Conservation (phyloP, 2,329 filamentous ascomycete genomes). For the Neonectria neomacrospora region DNA sequence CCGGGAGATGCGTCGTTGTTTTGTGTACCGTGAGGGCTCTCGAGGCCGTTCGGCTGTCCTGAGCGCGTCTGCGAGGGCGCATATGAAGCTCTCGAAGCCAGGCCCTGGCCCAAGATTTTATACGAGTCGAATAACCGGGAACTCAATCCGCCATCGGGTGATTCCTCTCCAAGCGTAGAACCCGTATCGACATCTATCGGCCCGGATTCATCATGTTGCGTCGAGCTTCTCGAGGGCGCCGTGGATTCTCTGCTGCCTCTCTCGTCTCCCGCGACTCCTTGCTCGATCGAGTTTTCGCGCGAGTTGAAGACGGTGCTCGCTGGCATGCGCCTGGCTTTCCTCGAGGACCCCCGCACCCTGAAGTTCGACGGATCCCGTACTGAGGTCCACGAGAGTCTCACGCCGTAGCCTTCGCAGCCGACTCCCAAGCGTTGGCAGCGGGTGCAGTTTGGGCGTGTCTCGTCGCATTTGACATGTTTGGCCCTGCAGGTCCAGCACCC, state of each 20-base stretch:
- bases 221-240: constrained; percentile 8
- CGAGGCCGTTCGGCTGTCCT: neutral
- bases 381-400: constrained; percentile 40
- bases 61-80: constrained; percentile 4
- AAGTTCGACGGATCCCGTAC: constrained; percentile 40
- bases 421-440: constrained; percentile 37
- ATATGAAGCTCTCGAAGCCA: constrained; percentile 14
- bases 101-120: constrained; percentile 32
- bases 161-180: constrained; percentile 2
- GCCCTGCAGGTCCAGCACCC: constrained; percentile 44
- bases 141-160: constrained; percentile 24
- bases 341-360: constrained; percentile 3
- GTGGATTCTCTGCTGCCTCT: constrained; percentile 9
- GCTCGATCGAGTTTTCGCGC: constrained; percentile 2
- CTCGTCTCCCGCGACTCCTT: neutral
- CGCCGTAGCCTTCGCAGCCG: constrained; percentile 39
- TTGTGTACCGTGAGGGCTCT: neutral
- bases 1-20: neutral
- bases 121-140: constrained; percentile 37
- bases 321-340: constrained; percentile 24
- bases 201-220: neutral
- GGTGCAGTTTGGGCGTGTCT: constrained; percentile 34
- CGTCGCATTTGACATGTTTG: constrained; percentile 46
- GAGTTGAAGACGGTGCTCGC: constrained; percentile 12
- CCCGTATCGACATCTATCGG: neutral